A percentile compares a stretch with the other conserved stretches of the same genome.
These are phyloP conservation scores for Penicillium sp. DNA, from an alignment of 2,329 filamentous ascomycete species.

Conservation along the genomic window DNA sequence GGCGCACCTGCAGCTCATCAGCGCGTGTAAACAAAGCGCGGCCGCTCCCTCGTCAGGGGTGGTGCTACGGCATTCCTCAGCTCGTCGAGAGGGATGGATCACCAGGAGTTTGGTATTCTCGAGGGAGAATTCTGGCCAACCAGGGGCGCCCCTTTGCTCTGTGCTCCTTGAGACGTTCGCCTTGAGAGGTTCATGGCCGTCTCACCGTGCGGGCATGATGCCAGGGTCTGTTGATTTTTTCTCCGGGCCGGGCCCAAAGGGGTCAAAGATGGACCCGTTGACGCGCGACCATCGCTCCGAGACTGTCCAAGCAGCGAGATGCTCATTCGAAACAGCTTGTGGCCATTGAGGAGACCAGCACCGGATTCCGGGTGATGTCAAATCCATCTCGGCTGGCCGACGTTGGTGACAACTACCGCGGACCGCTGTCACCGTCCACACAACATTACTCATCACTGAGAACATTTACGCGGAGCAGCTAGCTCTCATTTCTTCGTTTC, in stretches of 20 bases:
- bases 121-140: slow-evolving; percentile 7
- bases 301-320: no score
- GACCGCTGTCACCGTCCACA: no score
- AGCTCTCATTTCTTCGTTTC: no score
- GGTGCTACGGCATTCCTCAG: slow-evolving; percentile 18
- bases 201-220: slow-evolving; percentile 1
- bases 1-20: neutral
- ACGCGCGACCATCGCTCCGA: no score
- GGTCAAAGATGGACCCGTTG: slow-evolving; percentile 8
- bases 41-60: slow-evolving; percentile 4
- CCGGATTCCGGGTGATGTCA: slow-evolving; percentile 16
- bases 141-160: slow-evolving; percentile 1
- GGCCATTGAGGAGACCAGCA: neutral
- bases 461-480: no score
- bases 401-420: no score
- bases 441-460: no score
- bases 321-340: neutral
- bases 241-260: neutral
- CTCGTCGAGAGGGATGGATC: slow-evolving; percentile 9
- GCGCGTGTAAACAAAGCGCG: slow-evolving; percentile 15
- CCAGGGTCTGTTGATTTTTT: neutral
- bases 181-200: neutral
- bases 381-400: neutral
- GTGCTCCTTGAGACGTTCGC: neutral
- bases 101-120: slow-evolving; percentile 18